These are phyloP conservation scores for Davidsoniella virescens DNA, from an alignment of 2,329 filamentous ascomycete species.

Conservation along the genomic window DNA sequence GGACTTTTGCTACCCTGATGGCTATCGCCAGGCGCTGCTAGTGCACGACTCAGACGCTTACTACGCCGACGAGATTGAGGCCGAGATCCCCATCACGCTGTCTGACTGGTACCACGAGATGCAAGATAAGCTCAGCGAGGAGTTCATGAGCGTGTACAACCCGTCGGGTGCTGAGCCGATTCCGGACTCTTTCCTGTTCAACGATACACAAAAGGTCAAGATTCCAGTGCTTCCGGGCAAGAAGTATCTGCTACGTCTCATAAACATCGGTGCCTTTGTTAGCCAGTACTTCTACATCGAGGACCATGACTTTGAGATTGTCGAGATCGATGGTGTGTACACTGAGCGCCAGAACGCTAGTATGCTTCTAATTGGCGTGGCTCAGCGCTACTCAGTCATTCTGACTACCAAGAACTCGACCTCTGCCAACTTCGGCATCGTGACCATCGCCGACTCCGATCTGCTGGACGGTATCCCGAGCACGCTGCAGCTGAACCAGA, in stretches of 20 bases:
- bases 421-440: constrained; percentile 29
- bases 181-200: constrained; percentile 35
- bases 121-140: constrained; percentile 29
- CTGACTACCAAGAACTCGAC: constrained; percentile 30
- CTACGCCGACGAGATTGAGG: constrained; percentile 32
- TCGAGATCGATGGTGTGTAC: constrained; percentile 35
- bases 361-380: constrained; percentile 30
- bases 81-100: constrained; percentile 38
- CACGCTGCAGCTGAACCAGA: constrained; percentile 31
- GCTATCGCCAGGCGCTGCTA: constrained; percentile 38
- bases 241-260: constrained; percentile 36
- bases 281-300: constrained; percentile 32
- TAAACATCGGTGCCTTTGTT: constrained; percentile 36
- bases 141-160: constrained; percentile 31
- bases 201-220: constrained; percentile 29
- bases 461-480: constrained; percentile 28
- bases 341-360: constrained; percentile 27
- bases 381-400: constrained; percentile 33
- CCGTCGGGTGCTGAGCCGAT: constrained; percentile 38
- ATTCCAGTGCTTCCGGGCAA: constrained; percentile 30
- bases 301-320: constrained; percentile 21
- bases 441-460: constrained; percentile 14
- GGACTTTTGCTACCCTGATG: constrained; percentile 38
- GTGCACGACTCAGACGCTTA: constrained; percentile 35
- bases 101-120: constrained; percentile 46